Conservation (phyloP, 495 filamentous ascomycete species). For the Tuber brumale region DNA sequence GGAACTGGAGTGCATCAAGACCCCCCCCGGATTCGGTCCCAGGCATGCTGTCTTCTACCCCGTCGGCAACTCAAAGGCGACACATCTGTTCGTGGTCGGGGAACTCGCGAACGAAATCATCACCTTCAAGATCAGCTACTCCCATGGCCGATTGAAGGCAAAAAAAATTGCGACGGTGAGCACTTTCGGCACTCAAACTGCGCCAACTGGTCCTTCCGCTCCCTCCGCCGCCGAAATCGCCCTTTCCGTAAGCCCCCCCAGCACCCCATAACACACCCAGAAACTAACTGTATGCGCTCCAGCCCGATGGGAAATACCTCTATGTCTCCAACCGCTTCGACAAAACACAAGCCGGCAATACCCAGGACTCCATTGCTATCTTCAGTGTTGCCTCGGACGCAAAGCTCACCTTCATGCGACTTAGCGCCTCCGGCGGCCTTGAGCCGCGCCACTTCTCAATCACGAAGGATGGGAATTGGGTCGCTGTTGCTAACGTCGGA, state of each 20-base stretch:
- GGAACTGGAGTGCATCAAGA: constrained; percentile 40
- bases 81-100: constrained; percentile 56
- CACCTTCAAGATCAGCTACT: constrained; percentile 56
- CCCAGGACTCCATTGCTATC: constrained; percentile 47
- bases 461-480: constrained; percentile 11
- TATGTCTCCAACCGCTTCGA: constrained; percentile 60
- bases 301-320: constrained; percentile 57
- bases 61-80: constrained; percentile 43
- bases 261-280: neutral
- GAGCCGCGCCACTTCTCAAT: constrained; percentile 58
- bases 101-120: constrained; percentile 58
- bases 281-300: constrained; percentile 10
- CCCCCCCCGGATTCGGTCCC: constrained; percentile 55
- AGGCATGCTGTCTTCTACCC: constrained; percentile 60
- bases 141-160: constrained; percentile 47
- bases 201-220: constrained; percentile 37
- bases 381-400: constrained; percentile 50
- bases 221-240: constrained; percentile 55
- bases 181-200: constrained; percentile 46
- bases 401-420: constrained; percentile 48
- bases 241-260: constrained; percentile 51
- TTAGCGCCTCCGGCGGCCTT: constrained; percentile 53
- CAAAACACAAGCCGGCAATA: constrained; percentile 43
- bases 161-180: constrained; percentile 44
- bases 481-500: neutral